Percentiles rank a stretch among this genome's conserved stretches.
Conservation (phyloP, 169 alveolate species). For the Plasmodium yoelii region DNA sequence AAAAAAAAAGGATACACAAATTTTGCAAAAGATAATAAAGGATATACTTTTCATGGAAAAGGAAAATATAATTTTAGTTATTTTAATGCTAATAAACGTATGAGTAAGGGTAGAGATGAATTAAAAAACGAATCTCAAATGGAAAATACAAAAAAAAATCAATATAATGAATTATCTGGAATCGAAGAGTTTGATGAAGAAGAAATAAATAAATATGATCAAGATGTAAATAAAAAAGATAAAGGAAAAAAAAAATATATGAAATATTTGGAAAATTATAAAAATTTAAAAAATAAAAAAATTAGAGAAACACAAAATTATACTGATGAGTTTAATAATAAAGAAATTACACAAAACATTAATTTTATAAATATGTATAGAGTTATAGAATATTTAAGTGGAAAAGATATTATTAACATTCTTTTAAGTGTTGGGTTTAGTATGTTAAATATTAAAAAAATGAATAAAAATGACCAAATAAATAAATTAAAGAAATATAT, state of each 20-base stretch:
- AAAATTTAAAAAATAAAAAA: not conserved
- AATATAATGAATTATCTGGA: not conserved
- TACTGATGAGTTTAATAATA: not conserved
- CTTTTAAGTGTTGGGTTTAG: slow-evolving; percentile 16
- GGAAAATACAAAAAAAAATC: not conserved
- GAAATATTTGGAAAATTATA: not conserved
- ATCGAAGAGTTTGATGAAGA: not conserved
- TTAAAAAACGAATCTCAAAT: not conserved
- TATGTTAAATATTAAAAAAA: slow-evolving; percentile 14
- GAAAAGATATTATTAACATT: slow-evolving; percentile 19
- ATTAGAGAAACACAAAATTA: not conserved
- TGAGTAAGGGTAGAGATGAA: slow-evolving; percentile 3
- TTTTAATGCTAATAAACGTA: slow-evolving; percentile 36
- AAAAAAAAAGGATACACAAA: slow-evolving; percentile 4
- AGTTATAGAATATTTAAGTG: slow-evolving; percentile 4
- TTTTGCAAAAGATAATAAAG: slow-evolving; percentile 5
- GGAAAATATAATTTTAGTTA: slow-evolving; percentile 61
- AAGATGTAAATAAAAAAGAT: not conserved
- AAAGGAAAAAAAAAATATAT: not conserved
- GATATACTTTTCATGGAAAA: slow-evolving; percentile 13
- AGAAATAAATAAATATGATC: slow-evolving; percentile 9
- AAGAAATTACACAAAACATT: not conserved
- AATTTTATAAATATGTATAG: not conserved
- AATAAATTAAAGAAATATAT: slow-evolving; percentile 14
- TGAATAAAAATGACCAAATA: slow-evolving; percentile 53